Conservation (phyloP, 768 basidiomycete genomes). For the Coprinellus micaceus region DNA sequence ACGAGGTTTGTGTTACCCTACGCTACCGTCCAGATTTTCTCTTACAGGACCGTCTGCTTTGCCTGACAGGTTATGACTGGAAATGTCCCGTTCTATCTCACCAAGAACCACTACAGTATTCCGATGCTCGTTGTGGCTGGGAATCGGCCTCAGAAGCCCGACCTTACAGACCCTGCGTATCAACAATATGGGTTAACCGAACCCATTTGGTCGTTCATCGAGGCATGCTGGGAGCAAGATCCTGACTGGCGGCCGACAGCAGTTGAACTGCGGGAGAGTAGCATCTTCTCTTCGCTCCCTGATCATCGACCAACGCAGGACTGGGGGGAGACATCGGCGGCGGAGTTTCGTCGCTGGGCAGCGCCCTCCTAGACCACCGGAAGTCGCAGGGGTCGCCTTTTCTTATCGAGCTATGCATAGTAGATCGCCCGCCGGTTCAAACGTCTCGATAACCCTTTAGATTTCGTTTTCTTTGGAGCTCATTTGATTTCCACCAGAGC, state of each 20-base stretch:
- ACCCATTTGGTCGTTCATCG: not conserved
- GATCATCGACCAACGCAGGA: not conserved
- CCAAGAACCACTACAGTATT: not conserved
- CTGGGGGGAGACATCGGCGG: not conserved
- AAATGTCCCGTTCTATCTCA: constrained; percentile 20
- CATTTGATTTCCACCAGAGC: no score
- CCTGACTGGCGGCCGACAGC: not conserved
- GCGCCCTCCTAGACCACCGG: not conserved
- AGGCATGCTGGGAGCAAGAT: not conserved
- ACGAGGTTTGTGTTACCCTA: constrained; percentile 2
- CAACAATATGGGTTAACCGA: not conserved
- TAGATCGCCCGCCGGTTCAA: no score
- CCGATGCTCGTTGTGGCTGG: not conserved
- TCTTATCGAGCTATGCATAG: no score
- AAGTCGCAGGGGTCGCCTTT: no score
- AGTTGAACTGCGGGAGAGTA: not conserved
- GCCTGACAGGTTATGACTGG: constrained; percentile 12
- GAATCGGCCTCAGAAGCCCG: not conserved
- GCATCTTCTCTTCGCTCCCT: not conserved
- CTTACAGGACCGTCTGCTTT: not conserved
- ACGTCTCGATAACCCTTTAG: no score
- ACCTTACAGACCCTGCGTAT: not conserved
- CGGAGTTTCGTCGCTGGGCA: not conserved
- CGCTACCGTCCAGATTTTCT: not conserved
- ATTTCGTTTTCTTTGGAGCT: no score